Base-by-base conservation (phyloP, 176 grass and related monocot genomes). In the Leersia perrieri region DNA sequence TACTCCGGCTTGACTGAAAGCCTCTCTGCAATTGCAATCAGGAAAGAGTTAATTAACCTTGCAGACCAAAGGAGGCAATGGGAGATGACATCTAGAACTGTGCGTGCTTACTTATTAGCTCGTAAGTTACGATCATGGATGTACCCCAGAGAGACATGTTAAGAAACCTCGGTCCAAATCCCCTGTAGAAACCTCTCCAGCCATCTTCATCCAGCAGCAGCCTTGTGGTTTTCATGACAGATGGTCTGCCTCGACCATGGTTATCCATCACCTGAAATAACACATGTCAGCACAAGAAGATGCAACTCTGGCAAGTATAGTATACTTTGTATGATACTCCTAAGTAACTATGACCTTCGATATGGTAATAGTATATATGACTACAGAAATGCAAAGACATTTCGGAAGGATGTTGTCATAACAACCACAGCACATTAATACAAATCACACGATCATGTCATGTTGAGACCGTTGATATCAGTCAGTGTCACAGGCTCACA, bases 111-210 rank as follows among this genome's bases (percentile, higher is more conserved):
- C 96, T 98, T 89, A 95, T 98, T 34, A 98, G 87, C 84, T 98
- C 96, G 11, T 98, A 98, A 44, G 96, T 98, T 40, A 98, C 92
- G 20, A 98, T 98, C 96, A 98, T 98, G 31, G 96, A 95, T 92
- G 96, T 98, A 60, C 96, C 96, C 92, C 96, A 98, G 26, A 98
- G 84, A 65, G 96, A 98, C 96, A 98, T 93, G 82, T 98, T 98
- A 40, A 98, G 88, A 69, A 93, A 93, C 9, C 96, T 83, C 0
- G 96, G 92, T 57, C 96, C 96, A 79, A 98, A 98, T 41, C 96
- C 96, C 88, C 96, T 85, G 66, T 98, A 98, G 20, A 98, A 91
- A 36, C 96, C 96, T 85, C 82, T 84, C 90, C 96, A 98, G 12
- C 96, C 96, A 33, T 95, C 92, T 77, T 98, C 96, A 45, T 91